Base-by-base conservation (phyloP, 2,329 filamentous ascomycete genomes). In the Zasmidium cellare region DNA sequence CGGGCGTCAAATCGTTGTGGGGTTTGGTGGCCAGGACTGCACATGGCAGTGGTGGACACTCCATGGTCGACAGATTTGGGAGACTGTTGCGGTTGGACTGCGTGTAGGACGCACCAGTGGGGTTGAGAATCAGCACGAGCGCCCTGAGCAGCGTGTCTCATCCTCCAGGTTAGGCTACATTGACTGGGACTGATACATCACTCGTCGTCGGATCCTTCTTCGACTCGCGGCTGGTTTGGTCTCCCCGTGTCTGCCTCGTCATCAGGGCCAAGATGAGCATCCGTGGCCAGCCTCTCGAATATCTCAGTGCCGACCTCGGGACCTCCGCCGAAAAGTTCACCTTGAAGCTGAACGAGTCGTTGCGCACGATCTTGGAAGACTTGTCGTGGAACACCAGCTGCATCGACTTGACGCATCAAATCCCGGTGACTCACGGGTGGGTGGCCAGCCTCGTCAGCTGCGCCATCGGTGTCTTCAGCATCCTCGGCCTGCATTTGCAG, bases 31-130 rank as follows among this genome's bases (percentile, higher is more conserved):
- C 0, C 58, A 69, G 49, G 71, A 74, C 50, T 73, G 71, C 49
- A 67, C 65, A 1, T 73, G 69, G 70, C 71, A 71, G 52, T 73
- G 72, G 57, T 70, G 64, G 67, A 60, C 65, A 12, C 70, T 73
- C 31, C 71, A 74, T 46, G 52, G 61, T 19, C 35, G 35, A 9
- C 35, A n/a, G 16, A 41, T n/a, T 5, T 41, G 35, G 35, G 35
- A 41, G n/a, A 9, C n/a, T 5, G 5, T 41, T 14, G 35, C 56
- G 18, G 14, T 19, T 5, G 35, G 53, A 20, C 45, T 63, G 9
- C 56, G 61, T 14, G 51, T 59, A 28, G 56, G 58, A n/a, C 53
- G 58, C 9, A 58, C 55, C 16, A 48, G 50, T 46, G 56, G 56
- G 11, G 46, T 57, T 2, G 31, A 1, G 25, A 59, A 63, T 45